Base-by-base conservation (phyloP, 768 basidiomycete species). In the Mycena alexandri region DNA sequence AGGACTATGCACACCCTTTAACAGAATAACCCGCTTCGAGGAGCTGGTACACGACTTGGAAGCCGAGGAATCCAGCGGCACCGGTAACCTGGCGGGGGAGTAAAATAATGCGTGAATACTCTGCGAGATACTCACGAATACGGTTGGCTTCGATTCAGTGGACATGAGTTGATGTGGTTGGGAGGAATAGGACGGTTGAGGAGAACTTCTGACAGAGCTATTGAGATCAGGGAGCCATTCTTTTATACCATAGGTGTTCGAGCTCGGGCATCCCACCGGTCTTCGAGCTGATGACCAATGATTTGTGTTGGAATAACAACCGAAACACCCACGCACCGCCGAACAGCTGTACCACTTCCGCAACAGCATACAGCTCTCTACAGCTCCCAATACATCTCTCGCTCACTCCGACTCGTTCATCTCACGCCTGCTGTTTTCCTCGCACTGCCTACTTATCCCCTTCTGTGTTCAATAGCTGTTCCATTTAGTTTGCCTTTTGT, bases 31-130 rank as follows among this genome's bases (percentile, higher is more conserved):
- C 71, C 8, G 65, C 61, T 48, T 66, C 34, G 4, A 72, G 62
- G 2, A 72, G 63, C 60, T 70, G 53, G 38, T 67, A 34, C 16
- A 75, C 57, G 54, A 73, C 50, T 60, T 72, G 56, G 67, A 71
- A 61, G 62, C 63, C 67, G 65, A 74, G 16, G 68, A 69, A 58
- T 59, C 62, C 67, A 24, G 43, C 34, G 33, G 50, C 65, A 47
- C 65, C 52, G 48, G 70, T 54, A 38, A 56, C 47, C 47, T 48
- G 47, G 5, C 11, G 13, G 29, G 17, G 16, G 9, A 53, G 36
- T 9, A 33, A 38, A 36, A 19, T 16, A 34, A 36, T 19, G 21
- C 13, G 13, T 12, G 24, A 48, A 14, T 21, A 22, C 9, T 38
- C 14, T 38, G 11, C 24, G 47, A 25, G 13, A 14, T 25, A 14